Evolutionary conservation across 192 early-diverging fungal genomes (phyloP), one percentile per base, ranked within the genome.

Genomic region (Coemansia sp.): DNA sequence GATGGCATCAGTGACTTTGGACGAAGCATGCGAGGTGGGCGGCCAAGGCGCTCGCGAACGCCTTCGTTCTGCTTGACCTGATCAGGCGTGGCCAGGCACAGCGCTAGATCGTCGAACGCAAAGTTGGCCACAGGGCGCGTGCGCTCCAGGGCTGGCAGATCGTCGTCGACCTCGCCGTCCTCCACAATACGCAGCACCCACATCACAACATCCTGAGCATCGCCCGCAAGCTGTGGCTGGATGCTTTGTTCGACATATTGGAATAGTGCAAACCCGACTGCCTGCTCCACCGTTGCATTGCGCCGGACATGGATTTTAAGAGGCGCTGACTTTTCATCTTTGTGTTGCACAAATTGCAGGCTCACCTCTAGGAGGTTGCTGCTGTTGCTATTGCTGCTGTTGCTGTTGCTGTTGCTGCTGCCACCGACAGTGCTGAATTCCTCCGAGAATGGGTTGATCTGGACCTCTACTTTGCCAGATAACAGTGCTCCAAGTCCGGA

Each of bases 181-280:
- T 97, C 95, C 0, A 91, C 94, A 69, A 99, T 97, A 39, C 93
- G 84, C 70, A 99, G 75, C 20, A 88, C 88, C 97, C 97, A 99
- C 68, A 86, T 73, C 3, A 84, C 85, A 13, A 95, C 87, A 56
- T 93, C 86, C 23, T 83, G 85, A 28, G 84, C 65, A 8, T 88
- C 82, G 6, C 73, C 75, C 4, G 86, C 87, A 20, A 98, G 68
- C 18, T 68, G 61, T 13, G 96, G 92, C 29, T 71, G 39, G 25
- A 84, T 62, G 10, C 85, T 85, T 34, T 91, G 85, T 49, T 94
- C 89, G 34, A 90, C 82, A 75, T 97, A 96, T 70, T 93, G 90
- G 70, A 91, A 93, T 13, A 99, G 84, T 5, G 89, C 86, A 64
- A 91, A 96, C 6, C 97, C 97, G 74, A 99, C 97, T 3, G 92